These are phyloP conservation scores for Panicum miliaceum DNA, from an alignment of 176 grass and related monocot species.

Conservation along the genomic window DNA sequence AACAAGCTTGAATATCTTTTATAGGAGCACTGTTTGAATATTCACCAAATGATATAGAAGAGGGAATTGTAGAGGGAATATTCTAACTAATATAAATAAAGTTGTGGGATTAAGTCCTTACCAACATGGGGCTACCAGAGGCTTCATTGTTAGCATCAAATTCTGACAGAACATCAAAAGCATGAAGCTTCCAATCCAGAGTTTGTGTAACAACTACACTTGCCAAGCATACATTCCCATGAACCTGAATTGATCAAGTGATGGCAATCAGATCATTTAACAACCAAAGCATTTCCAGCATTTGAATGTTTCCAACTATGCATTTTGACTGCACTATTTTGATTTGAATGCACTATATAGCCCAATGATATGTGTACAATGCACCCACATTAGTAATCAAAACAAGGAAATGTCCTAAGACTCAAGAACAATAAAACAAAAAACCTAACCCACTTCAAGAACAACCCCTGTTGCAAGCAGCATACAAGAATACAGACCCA, in stretches of 20 bases:
- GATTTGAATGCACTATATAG: slow-evolving; percentile 14
- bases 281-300: slow-evolving; percentile 19
- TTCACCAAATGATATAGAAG: slow-evolving; percentile 38
- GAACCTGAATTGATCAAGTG: slow-evolving; percentile 75
- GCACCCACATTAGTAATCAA: slow-evolving; percentile 26
- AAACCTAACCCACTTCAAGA: slow-evolving; percentile 4
- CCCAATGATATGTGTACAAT: background rate
- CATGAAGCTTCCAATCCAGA: slow-evolving; percentile 99
- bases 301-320: slow-evolving; percentile 5
- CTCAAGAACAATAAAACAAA: background rate
- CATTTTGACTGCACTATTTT: background rate
- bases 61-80: background rate
- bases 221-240: slow-evolving; percentile 91
- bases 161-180: slow-evolving; percentile 97
- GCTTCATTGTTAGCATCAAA: slow-evolving; percentile 87
- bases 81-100: slow-evolving; percentile 33
- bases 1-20: slow-evolving; percentile 6
- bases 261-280: slow-evolving; percentile 38
- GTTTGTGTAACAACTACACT: slow-evolving; percentile 98
- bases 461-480: slow-evolving; percentile 15
- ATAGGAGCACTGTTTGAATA: slow-evolving; percentile 21
- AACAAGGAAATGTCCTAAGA: slow-evolving; percentile 27
- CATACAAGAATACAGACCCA: background rate
- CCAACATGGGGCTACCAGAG: slow-evolving; percentile 79
- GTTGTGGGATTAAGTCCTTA: slow-evolving; percentile 42